Conservation (phyloP, 2,329 filamentous ascomycete species). For the Alternaria sp. region DNA sequence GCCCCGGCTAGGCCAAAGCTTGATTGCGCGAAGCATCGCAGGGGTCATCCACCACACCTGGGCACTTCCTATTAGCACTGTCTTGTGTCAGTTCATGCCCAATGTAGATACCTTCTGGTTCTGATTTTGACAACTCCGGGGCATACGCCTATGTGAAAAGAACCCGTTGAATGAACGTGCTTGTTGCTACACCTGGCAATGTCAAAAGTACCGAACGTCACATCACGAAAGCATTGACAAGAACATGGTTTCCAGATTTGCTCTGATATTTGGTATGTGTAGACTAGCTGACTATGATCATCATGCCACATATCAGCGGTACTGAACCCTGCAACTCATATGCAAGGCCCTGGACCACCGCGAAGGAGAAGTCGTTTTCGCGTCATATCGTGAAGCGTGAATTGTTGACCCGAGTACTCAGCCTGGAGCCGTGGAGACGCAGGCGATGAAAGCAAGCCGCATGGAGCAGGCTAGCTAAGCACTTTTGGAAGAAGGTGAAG, state of each 20-base stretch:
- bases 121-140: not conserved
- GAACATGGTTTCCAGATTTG: not conserved
- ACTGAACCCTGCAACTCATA: conserved; percentile 10
- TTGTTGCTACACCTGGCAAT: not conserved
- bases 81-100: not conserved
- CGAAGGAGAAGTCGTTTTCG: conserved; percentile 1
- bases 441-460: not conserved
- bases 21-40: conserved; percentile 6
- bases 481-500: not conserved
- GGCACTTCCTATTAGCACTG: not conserved
- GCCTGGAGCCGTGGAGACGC: not conserved
- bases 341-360: conserved; percentile 19
- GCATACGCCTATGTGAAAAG: not conserved
- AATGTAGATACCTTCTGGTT: not conserved
- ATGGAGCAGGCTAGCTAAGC: not conserved
- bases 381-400: conserved; percentile 1
- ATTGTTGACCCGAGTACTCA: not conserved
- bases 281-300: conserved; percentile 13
- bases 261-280: not conserved
- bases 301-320: conserved; percentile 12
- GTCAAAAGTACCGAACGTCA: not conserved
- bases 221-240: not conserved
- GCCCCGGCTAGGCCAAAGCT: conserved; percentile 5
- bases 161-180: not conserved
- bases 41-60: not conserved